Evolutionary conservation across 345 rosid species (phyloP).

Genomic region (Citrus australasica): DNA sequence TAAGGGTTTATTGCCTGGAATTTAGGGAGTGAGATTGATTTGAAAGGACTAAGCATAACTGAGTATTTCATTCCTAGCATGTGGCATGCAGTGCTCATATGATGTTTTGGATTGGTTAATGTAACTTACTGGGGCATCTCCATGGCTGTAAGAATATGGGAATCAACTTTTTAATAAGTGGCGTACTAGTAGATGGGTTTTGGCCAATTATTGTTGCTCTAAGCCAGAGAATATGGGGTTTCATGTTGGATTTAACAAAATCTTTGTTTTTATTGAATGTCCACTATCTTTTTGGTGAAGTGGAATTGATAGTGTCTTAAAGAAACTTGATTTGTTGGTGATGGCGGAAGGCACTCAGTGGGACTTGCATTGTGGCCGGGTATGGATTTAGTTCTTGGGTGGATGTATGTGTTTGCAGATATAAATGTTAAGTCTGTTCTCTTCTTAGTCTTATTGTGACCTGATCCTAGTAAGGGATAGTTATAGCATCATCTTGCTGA

Average conservation of each 20-base stretch:
- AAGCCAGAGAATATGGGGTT: not conserved
- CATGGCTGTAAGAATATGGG: constrained; percentile 17
- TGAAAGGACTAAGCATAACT: constrained; percentile 1
- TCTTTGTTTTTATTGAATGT: not conserved
- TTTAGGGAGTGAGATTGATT: constrained; percentile 20
- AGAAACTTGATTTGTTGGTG: not conserved
- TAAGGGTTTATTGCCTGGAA: not conserved
- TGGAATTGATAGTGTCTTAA: constrained; percentile 2
- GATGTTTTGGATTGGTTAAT: constrained; percentile 6
- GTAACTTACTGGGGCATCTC: not conserved
- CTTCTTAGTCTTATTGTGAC: constrained; percentile 8
- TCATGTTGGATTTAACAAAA: constrained; percentile 10
- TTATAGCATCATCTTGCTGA: constrained; percentile 9
- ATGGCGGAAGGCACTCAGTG: not conserved
- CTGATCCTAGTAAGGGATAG: constrained; percentile 8
- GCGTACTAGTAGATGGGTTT: not conserved
- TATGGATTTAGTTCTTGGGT: constrained; percentile 1
- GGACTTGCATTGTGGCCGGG: not conserved
- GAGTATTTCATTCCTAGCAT: not conserved
- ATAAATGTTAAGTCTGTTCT: constrained; percentile 12
- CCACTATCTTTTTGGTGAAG: not conserved
- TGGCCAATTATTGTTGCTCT: constrained; percentile 1
- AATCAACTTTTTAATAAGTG: not conserved
- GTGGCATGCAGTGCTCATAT: constrained; percentile 4
- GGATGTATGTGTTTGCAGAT: not conserved